Evolutionary conservation across 352 stramenopile genomes (phyloP).

Genomic region (Ochromonadaceae sp.): DNA sequence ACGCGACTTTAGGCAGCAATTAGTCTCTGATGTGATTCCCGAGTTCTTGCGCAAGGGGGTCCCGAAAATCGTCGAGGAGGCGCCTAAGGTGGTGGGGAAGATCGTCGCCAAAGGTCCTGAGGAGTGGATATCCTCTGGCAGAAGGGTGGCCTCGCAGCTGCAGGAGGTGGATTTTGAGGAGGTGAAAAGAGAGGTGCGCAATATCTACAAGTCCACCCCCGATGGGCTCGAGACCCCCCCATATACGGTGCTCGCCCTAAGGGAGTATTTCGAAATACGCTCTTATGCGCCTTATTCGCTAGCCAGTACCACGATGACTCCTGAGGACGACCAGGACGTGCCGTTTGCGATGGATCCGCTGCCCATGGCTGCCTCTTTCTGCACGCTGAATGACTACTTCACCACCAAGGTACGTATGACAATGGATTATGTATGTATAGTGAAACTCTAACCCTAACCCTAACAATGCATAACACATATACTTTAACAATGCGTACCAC

Average conservation of each 20-base stretch:
- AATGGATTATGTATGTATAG: neutral
- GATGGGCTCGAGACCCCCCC: neutral
- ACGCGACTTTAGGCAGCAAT: neutral
- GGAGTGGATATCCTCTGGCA: too few relatives aligned
- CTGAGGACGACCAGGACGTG: neutral
- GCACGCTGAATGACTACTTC: neutral
- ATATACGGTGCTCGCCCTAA: neutral
- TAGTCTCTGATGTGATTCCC: constrained; percentile 15
- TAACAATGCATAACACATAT: too few relatives aligned
- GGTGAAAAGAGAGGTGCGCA: neutral
- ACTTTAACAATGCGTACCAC: too few relatives aligned
- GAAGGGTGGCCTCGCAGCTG: neutral
- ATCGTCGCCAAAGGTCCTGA: neutral
- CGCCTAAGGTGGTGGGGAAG: neutral
- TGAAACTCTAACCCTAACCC: too few relatives aligned
- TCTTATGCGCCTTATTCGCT: neutral
- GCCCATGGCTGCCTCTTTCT: neutral
- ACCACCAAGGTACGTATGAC: neutral
- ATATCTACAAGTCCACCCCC: neutral
- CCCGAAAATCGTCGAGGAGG: neutral
- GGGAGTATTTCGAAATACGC: constrained; percentile 3
- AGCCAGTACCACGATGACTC: neutral
- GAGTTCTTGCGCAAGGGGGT: constrained; percentile 1
- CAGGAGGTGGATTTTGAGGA: constrained; percentile 1
- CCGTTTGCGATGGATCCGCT: neutral